These are phyloP conservation scores for Suillus tomentosus DNA, from an alignment of 768 basidiomycete species.

Conservation along the genomic window DNA sequence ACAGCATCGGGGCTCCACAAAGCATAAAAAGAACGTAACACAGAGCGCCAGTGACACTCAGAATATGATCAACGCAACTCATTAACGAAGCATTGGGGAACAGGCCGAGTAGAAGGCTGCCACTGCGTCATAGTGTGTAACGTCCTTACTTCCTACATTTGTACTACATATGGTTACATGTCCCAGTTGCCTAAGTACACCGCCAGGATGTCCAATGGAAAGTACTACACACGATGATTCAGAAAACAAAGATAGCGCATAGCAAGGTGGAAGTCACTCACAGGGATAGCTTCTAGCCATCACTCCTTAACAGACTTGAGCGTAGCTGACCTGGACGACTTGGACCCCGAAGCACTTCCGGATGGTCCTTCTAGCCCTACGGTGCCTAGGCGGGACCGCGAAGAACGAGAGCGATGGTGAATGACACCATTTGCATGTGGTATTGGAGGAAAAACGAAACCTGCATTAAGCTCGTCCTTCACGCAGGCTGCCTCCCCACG, in stretches of 20 bases:
- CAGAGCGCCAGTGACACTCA: background rate
- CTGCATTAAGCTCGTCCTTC: constrained; percentile 39
- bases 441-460: constrained; percentile 46
- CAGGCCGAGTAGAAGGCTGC: background rate
- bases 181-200: background rate
- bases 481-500: constrained; percentile 41
- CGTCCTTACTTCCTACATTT: background rate
- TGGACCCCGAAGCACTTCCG: constrained; percentile 4
- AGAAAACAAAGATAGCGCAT: background rate
- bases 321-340: constrained; percentile 11
- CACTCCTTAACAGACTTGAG: constrained; percentile 11
- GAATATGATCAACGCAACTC: background rate
- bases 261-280: background rate
- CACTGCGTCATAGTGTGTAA: background rate
- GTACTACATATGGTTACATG: constrained; percentile 2
- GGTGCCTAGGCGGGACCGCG: background rate
- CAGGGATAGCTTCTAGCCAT: background rate
- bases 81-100: background rate
- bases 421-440: constrained; percentile 2
- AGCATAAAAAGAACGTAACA: background rate
- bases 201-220: background rate
- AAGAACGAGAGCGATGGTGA: constrained; percentile 19
- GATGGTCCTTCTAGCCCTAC: constrained; percentile 4
- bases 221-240: background rate
- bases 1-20: background rate